phyloP scores from a whole-genome alignment of 768 basidiomycete species.

The Pleurotus citrinopileatus region DNA sequence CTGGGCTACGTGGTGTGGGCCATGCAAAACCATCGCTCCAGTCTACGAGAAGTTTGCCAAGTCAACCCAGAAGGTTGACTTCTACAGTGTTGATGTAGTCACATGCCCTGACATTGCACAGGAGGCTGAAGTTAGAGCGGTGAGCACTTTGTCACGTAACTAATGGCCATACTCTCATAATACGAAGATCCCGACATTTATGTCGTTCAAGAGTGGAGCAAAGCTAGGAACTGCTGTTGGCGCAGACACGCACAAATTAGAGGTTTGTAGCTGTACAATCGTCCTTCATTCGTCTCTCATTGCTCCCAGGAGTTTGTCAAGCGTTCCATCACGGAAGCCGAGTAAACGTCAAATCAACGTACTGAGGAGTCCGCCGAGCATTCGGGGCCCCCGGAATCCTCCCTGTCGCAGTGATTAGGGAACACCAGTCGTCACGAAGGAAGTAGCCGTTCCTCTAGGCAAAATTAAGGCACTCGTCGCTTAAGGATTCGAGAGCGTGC shows the following conservation, averaged over 20 bases:
- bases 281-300: not conserved
- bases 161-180: not conserved
- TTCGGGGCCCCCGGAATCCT: too few relatives aligned
- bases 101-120: conserved; percentile 46
- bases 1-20: conserved; percentile 78
- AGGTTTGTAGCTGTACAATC: conserved; percentile 2
- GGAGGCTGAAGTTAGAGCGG: conserved; percentile 61
- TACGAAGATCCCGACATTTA: conserved; percentile 32
- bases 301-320: not conserved
- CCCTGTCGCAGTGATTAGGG: too few relatives aligned
- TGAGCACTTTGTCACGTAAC: conserved; percentile 32
- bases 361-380: too few relatives aligned
- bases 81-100: conserved; percentile 79
- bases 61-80: conserved; percentile 36
- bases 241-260: conserved; percentile 9
- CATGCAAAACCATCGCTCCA: conserved; percentile 65
- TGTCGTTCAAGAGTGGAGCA: conserved; percentile 14
- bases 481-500: too few relatives aligned
- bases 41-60: conserved; percentile 56
- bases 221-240: conserved; percentile 13
- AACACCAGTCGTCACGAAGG: too few relatives aligned
- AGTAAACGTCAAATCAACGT: too few relatives aligned
- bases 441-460: too few relatives aligned
- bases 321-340: too few relatives aligned
- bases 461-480: too few relatives aligned